A percentile compares a stretch with the other conserved stretches of the same genome.
phyloP scores from a whole-genome alignment of 2,329 filamentous ascomycete genomes.

The Geosmithia flava region DNA sequence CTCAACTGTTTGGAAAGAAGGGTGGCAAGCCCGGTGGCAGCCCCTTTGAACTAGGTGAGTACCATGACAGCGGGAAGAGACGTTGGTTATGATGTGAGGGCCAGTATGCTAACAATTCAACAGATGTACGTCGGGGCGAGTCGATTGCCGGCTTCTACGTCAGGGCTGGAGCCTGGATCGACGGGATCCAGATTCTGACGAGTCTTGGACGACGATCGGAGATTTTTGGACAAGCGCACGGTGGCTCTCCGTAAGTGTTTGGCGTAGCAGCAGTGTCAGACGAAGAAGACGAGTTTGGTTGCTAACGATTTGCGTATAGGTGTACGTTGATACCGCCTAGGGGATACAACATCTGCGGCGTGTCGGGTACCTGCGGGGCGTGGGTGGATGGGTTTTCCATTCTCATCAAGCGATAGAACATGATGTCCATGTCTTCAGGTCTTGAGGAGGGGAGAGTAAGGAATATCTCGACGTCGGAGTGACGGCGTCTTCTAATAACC shows the following conservation, averaged over 20 bases:
- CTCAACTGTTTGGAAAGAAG: constrained; percentile 74
- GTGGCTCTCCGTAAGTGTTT: constrained; percentile 66
- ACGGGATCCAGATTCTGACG: constrained; percentile 82
- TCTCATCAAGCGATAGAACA: constrained; percentile 37
- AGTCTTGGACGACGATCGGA: constrained; percentile 77
- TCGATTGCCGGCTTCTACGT: constrained; percentile 78
- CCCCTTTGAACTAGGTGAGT: constrained; percentile 65
- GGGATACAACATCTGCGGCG: constrained; percentile 78
- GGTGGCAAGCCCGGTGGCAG: constrained; percentile 59
- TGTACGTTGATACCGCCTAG: constrained; percentile 80
- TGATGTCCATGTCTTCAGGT: too few species aligned
- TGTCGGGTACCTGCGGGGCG: constrained; percentile 66
- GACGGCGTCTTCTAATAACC: too few species aligned
- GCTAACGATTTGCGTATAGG: constrained; percentile 28
- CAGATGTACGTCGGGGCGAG: constrained; percentile 76
- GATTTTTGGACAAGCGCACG: constrained; percentile 68
- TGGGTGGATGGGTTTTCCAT: constrained; percentile 84
- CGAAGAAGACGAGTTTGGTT: background rate
- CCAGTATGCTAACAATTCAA: background rate
- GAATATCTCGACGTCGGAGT: too few species aligned
- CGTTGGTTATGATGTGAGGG: background rate
- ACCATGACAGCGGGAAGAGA: background rate
- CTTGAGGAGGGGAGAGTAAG: too few species aligned
- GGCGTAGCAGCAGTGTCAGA: background rate
- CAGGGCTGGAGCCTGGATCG: constrained; percentile 69